Conservation (phyloP, 2,329 filamentous ascomycete species). For the Penicillium sp. region DNA sequence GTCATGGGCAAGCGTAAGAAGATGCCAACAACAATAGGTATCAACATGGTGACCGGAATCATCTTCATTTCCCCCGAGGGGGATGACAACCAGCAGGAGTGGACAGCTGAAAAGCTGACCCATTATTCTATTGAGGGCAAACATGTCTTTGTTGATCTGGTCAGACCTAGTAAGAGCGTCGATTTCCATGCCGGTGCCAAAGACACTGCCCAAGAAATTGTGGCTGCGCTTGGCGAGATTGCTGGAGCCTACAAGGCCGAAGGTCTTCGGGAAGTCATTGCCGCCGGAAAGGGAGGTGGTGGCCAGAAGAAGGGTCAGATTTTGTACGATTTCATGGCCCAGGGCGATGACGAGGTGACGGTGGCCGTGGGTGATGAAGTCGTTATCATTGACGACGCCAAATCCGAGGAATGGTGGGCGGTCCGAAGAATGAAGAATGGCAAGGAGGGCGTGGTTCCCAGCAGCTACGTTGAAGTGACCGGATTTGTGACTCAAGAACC, state of each 20-base stretch:
- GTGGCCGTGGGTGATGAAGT: constrained; percentile 91
- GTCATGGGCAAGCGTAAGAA: constrained; percentile 97
- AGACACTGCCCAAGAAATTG: constrained; percentile 94
- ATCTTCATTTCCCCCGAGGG: constrained; percentile 89
- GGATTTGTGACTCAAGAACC: constrained; percentile 63
- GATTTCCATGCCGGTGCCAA: constrained; percentile 98
- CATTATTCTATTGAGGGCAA: constrained; percentile 98
- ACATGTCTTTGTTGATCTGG: constrained; percentile 93
- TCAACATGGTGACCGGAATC: constrained; percentile 84
- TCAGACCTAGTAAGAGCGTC: constrained; percentile 88
- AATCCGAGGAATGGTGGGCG: constrained; percentile 99
- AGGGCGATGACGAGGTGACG: constrained; percentile 94
- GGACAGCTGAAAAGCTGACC: constrained; percentile 93
- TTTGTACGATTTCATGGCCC: constrained; percentile 94
- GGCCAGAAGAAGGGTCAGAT: constrained; percentile 81
- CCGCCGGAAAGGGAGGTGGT: constrained; percentile 70
- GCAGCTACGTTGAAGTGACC: constrained; percentile 91
- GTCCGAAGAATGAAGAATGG: constrained; percentile 87
- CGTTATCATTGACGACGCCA: constrained; percentile 81
- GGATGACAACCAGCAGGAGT: constrained; percentile 86
- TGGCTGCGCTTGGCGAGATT: constrained; percentile 83
- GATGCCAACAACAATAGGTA: constrained; percentile 95
- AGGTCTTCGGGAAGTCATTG: constrained; percentile 79
- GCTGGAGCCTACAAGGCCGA: constrained; percentile 84
- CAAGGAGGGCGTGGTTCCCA: constrained; percentile 93